Base-by-base conservation (phyloP, 2,329 filamentous ascomycete species). In the Paracamarosporium sp. region DNA sequence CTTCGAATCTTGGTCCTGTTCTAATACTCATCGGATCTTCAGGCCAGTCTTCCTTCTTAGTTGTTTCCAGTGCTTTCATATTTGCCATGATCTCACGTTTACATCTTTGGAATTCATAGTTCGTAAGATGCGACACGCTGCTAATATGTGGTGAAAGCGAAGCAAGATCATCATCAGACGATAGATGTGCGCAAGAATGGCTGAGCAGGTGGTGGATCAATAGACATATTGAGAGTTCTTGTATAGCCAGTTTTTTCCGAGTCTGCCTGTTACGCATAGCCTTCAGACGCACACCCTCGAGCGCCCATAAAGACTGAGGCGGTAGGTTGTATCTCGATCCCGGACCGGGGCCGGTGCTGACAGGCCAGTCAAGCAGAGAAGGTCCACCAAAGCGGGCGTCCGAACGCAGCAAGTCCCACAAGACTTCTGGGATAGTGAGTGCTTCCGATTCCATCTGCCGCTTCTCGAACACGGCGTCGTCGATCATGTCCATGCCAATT, bases 221-320 rank as follows among this genome's bases (percentile, higher is more conserved):
- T 24, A 74, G 62, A 28, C 78, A 79, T 38, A 78, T 72, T 7
- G 75, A 71, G 9, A 80, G 62, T 52, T 80, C 76, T 30, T 78
- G 74, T 28, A 72, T 72, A 36, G 76, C 72, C 44, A 80, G 50
- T 65, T 83, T 82, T 62, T 81, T 81, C 54, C 73, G 70, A 0
- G 68, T 72, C 63, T 77, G 78, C 33, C 71, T 65, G 35, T 60
- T 70, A 9, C 66, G 58, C 30, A 74, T 61, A 0, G 74, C 72
- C 17, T 67, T 72, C 33, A 59, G 46, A 15, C 76, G 77, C 13
- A 65, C 51, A 8, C 52, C 17, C n/a, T 75, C 69, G 0, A 65
- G 53, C 2, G 80, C 77, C 68, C 80, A 82, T 25, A 82, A 65
- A 3, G 80, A 82, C 52, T 82, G 78, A 3, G 81, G 80, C 7